Percentiles rank a stretch among this genome's conserved stretches.
These are phyloP conservation scores for Fusarium udum DNA, from an alignment of 2,329 filamentous ascomycete genomes.

Conservation along the genomic window DNA sequence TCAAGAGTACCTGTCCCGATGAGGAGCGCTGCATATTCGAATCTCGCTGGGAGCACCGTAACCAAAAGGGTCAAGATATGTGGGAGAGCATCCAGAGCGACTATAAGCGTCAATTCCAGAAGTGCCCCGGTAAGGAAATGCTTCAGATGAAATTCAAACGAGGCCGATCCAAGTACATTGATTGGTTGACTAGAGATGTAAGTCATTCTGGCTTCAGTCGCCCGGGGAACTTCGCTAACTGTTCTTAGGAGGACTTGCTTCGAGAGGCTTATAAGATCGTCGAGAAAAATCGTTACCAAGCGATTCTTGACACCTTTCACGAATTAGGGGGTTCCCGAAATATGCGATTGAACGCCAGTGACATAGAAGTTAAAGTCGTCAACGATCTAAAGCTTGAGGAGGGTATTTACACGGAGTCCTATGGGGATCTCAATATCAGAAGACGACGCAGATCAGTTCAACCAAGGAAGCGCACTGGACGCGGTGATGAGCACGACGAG, in stretches of 20 bases:
- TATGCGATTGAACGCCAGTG: conserved; percentile 59
- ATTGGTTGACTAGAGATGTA: conserved; percentile 62
- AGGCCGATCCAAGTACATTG: conserved; percentile 58
- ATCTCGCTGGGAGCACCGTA: conserved; percentile 56
- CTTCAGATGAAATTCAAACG: conserved; percentile 67
- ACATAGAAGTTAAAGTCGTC: conserved; percentile 61
- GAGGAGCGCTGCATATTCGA: conserved; percentile 61
- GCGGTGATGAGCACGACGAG: conserved; percentile 49
- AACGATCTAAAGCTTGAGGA: conserved; percentile 53
- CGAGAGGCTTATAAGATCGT: conserved; percentile 52
- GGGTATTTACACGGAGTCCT: conserved; percentile 52
- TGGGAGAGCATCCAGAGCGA: conserved; percentile 63
- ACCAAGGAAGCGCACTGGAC: conserved; percentile 41
- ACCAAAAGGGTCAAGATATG: conserved; percentile 65
- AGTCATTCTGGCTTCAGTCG: conserved; percentile 39
- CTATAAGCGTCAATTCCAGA: conserved; percentile 49
- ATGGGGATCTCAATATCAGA: conserved; percentile 49
- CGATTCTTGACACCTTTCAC: conserved; percentile 56
- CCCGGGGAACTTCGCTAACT: conserved; percentile 8
- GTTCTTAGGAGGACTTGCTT: conserved; percentile 52
- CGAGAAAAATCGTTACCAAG: conserved; percentile 56
- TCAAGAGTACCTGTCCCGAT: conserved; percentile 57
- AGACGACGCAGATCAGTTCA: conserved; percentile 55
- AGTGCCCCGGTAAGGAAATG: conserved; percentile 56
- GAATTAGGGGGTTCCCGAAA: conserved; percentile 60